Conservation (phyloP, 495 filamentous ascomycete species). For the Aspergillus taichungensis region DNA sequence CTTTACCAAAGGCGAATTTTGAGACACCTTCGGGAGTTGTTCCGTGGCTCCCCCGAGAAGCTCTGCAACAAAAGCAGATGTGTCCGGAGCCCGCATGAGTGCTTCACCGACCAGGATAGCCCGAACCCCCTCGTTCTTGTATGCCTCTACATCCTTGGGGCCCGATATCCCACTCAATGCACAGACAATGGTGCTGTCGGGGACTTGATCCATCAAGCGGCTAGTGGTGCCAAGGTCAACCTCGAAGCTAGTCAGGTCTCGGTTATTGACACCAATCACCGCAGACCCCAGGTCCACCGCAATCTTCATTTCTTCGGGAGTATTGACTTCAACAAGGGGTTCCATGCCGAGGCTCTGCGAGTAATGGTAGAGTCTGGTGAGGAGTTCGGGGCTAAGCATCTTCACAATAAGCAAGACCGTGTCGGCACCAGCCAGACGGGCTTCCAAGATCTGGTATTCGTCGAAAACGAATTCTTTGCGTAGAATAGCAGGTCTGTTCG, state of each 20-base stretch:
- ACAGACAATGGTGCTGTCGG: constrained; percentile 79
- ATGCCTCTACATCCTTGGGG: constrained; percentile 82
- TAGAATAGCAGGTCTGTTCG: constrained; percentile 82
- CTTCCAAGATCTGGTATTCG: constrained; percentile 96
- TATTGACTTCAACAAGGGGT: constrained; percentile 95
- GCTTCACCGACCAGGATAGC: constrained; percentile 93
- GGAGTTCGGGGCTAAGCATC: constrained; percentile 75
- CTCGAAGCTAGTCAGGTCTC: constrained; percentile 90
- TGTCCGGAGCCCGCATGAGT: constrained; percentile 79
- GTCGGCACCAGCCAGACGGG: constrained; percentile 86
- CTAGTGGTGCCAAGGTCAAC: constrained; percentile 94
- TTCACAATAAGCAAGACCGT: constrained; percentile 96
- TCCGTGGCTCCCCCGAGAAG: constrained; percentile 56
- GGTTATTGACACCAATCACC: constrained; percentile 96
- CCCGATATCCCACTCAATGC: constrained; percentile 91
- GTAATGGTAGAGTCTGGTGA: constrained; percentile 76
- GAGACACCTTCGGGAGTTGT: constrained; percentile 8
- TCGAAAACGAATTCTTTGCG: constrained; percentile 98
- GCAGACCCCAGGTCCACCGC: constrained; percentile 83
- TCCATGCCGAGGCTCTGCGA: constrained; percentile 92
- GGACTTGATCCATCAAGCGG: constrained; percentile 76
- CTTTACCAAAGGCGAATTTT: constrained; percentile 61
- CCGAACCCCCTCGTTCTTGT: constrained; percentile 80
- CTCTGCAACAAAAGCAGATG: constrained; percentile 69
- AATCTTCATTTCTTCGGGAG: constrained; percentile 79